Evolutionary conservation across 2,329 filamentous ascomycete genomes (phyloP).

Genomic region (Colletotrichum tabaci): DNA sequence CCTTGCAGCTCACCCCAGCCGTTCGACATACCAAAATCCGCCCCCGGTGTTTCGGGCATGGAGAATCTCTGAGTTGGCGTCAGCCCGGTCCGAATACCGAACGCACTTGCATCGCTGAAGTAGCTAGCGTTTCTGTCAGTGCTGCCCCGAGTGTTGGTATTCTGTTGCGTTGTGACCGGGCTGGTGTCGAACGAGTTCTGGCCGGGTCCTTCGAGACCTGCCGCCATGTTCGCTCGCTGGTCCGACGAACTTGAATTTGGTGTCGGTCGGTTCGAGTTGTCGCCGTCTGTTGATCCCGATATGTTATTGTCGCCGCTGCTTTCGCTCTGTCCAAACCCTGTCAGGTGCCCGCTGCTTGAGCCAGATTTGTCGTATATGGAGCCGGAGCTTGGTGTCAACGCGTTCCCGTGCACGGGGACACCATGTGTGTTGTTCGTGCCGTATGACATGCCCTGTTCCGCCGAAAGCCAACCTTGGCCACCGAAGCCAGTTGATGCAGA

Average conservation of each 20-base stretch:
- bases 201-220: constrained; percentile 54
- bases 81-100: constrained; percentile 54
- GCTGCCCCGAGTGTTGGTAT: constrained; percentile 54
- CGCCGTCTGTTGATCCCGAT: constrained; percentile 65
- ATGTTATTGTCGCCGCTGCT: constrained; percentile 60
- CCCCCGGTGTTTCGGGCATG: constrained; percentile 55
- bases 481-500: constrained; percentile 49
- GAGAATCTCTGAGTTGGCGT: constrained; percentile 53
- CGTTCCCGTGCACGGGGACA: constrained; percentile 39
- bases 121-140: constrained; percentile 57
- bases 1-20: constrained; percentile 61
- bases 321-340: constrained; percentile 59
- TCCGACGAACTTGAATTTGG: constrained; percentile 72
- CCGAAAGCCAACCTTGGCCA: constrained; percentile 55
- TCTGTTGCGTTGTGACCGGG: constrained; percentile 62
- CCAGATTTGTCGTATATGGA: constrained; percentile 52
- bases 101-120: constrained; percentile 57
- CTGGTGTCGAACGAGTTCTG: constrained; percentile 67
- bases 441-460: constrained; percentile 56
- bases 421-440: constrained; percentile 30
- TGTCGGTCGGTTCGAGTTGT: constrained; percentile 69
- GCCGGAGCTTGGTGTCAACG: constrained; percentile 40
- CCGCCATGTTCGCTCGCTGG: constrained; percentile 47
- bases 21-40: constrained; percentile 59
- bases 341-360: constrained; percentile 47